Evolutionary conservation across 768 basidiomycete species (phyloP).

Genomic region (Heimioporus sp.): DNA sequence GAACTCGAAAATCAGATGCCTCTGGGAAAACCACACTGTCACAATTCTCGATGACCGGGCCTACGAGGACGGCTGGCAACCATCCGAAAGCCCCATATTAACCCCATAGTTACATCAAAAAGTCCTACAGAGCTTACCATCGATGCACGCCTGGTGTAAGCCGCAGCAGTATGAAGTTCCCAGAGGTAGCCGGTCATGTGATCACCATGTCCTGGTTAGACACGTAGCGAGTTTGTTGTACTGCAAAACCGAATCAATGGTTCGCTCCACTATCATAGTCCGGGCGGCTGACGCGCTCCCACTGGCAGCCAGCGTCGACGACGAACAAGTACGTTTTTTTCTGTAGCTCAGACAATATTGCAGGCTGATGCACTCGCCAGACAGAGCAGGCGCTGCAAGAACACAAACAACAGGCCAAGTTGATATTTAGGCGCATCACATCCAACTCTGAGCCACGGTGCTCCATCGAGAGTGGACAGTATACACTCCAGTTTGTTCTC

Average conservation of each 20-base stretch:
- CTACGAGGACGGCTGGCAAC: neutral
- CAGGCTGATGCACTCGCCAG: conserved; percentile 39
- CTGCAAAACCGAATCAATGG: conserved; percentile 46
- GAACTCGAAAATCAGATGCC: no score
- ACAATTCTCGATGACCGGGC: neutral
- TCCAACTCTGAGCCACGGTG: conserved; percentile 94
- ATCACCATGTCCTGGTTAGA: neutral
- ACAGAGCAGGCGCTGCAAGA: conserved; percentile 93
- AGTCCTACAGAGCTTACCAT: no score
- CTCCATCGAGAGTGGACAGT: conserved; percentile 93
- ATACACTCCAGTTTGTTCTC: conserved; percentile 86
- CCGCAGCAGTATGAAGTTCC: no score
- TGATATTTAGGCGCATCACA: conserved; percentile 92
- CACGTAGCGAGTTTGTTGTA: no score
- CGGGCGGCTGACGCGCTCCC: conserved; percentile 86
- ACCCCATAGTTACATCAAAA: no score
- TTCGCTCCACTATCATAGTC: conserved; percentile 83
- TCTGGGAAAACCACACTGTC: neutral
- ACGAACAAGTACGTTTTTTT: conserved; percentile 72
- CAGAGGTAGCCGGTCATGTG: conserved; percentile 11
- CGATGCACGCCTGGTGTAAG: no score
- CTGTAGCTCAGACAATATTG: neutral
- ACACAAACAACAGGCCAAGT: conserved; percentile 97
- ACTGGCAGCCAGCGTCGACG: conserved; percentile 93
- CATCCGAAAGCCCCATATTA: no score